Percentiles rank a stretch among this genome's conserved stretches.
phyloP scores from a whole-genome alignment of 768 basidiomycete species.

The Boletales sp. region DNA sequence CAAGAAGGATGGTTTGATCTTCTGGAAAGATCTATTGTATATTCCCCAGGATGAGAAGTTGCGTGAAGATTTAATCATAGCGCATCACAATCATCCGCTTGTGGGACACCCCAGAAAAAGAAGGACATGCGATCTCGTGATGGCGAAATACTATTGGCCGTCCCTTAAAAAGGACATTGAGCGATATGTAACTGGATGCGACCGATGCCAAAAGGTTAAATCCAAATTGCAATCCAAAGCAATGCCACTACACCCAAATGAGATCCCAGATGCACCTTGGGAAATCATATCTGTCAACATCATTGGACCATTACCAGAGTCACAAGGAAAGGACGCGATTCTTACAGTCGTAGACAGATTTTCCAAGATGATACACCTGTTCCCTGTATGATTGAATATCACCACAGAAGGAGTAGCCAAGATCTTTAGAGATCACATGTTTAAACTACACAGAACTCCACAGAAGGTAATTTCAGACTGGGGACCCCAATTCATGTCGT shows the following conservation, averaged over 20 bases:
- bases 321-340: background rate
- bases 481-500: no score
- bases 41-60: no score
- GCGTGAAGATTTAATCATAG: no score
- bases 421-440: no score
- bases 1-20: no score
- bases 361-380: background rate
- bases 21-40: no score
- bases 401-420: no score
- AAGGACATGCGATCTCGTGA: slow-evolving; percentile 16
- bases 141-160: background rate
- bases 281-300: background rate
- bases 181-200: background rate
- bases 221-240: background rate
- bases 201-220: background rate
- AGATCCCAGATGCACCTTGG: background rate
- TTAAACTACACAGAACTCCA: no score
- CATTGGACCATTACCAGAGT: background rate
- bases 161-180: background rate
- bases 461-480: no score
- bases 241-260: background rate
- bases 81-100: background rate
- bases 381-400: background rate
- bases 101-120: background rate
- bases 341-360: background rate